A percentile compares a stretch with the other conserved stretches of the same genome.
Evolutionary conservation across 441 rosid species (phyloP).

Genomic region (Aquilaria agallochum): DNA sequence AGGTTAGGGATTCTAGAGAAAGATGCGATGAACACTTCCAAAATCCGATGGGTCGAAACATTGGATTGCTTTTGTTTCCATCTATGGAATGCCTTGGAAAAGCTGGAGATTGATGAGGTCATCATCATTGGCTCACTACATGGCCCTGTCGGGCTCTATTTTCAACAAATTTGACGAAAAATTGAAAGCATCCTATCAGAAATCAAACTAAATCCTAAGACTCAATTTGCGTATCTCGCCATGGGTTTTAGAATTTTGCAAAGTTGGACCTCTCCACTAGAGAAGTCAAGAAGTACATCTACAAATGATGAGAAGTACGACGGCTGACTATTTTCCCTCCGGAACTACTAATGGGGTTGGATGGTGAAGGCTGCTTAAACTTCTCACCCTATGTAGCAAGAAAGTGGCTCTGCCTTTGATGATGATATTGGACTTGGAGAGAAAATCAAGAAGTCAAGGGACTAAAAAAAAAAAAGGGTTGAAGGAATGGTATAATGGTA

Average conservation of each 20-base stretch:
- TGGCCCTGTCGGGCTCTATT: slow-evolving; percentile 85
- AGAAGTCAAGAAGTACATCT: slow-evolving; percentile 38
- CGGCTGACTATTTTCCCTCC: slow-evolving; percentile 72
- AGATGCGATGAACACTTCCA: slow-evolving; percentile 34
- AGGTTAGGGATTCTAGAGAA: slow-evolving; percentile 69
- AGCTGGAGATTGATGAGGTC: slow-evolving; percentile 59
- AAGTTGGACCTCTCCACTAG: slow-evolving; percentile 70
- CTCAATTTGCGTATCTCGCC: slow-evolving; percentile 62
- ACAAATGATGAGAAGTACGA: slow-evolving; percentile 59
- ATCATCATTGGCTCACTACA: slow-evolving; percentile 80
- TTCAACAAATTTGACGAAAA: slow-evolving; percentile 79
- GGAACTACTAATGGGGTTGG: slow-evolving; percentile 7
- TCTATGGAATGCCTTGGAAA: slow-evolving; percentile 95
- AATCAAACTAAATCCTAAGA: slow-evolving; percentile 61
- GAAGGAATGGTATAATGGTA: no score
- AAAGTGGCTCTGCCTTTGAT: no score
- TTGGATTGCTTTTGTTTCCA: slow-evolving; percentile 76
- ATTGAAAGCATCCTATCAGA: slow-evolving; percentile 66
- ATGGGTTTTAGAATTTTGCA: slow-evolving; percentile 82
- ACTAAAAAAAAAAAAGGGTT: no score
- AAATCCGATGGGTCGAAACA: slow-evolving; percentile 59
- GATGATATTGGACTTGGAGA: no score
- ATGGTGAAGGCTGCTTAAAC: no score
- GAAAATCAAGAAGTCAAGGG: no score
- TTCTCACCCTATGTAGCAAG: no score